Evolutionary conservation across 805 yeast genomes (phyloP).

Genomic region (Kodamaea jinghongensis): DNA sequence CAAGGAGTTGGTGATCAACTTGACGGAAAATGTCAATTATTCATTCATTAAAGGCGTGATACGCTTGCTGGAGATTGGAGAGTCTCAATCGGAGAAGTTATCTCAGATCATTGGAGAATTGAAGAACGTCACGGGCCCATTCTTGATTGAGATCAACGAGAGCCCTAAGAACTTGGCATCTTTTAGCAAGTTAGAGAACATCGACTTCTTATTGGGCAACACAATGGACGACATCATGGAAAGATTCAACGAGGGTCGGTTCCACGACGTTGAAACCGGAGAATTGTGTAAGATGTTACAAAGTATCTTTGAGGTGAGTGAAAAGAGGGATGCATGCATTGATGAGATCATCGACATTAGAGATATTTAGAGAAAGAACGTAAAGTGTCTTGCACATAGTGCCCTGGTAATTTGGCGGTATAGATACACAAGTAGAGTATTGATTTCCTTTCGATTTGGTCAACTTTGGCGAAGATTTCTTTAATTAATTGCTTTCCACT

Average conservation of each 20-base stretch:
- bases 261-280: conserved; percentile 46
- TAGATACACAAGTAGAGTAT: too few species aligned
- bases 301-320: conserved; percentile 45
- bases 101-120: conserved; percentile 24
- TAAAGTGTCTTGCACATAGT: background rate
- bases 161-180: conserved; percentile 20
- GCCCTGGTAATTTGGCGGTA: too few species aligned
- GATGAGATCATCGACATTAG: conserved; percentile 47
- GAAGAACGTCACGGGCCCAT: conserved; percentile 21
- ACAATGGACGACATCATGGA: conserved; percentile 48
- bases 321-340: conserved; percentile 42
- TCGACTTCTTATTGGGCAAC: conserved; percentile 30
- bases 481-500: too few species aligned
- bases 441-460: too few species aligned
- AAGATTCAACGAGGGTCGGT: conserved; percentile 50
- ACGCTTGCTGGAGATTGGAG: conserved; percentile 31
- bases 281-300: conserved; percentile 43
- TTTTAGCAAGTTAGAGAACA: conserved; percentile 28
- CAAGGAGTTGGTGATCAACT: conserved; percentile 22
- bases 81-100: conserved; percentile 31
- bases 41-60: conserved; percentile 27
- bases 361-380: conserved; percentile 13
- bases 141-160: conserved; percentile 16
- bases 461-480: too few species aligned
- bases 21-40: conserved; percentile 28